Evolutionary conservation across 257 asterid species (phyloP).

Genomic region (Haberlea rhodopensis): DNA sequence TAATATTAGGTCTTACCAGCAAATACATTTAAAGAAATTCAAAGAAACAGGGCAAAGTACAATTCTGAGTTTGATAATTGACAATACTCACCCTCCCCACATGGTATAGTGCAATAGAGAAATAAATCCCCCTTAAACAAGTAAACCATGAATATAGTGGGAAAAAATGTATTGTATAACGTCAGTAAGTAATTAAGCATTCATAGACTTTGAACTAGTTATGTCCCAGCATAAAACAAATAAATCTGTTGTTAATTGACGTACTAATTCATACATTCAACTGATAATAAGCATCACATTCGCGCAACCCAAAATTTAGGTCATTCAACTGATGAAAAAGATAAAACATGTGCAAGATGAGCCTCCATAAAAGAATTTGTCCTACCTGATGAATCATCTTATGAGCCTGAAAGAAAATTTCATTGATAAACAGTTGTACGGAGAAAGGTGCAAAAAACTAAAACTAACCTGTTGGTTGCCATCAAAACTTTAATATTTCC

Average conservation of each 20-base stretch:
- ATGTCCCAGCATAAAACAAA: neutral
- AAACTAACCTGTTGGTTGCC: slow-evolving; percentile 88
- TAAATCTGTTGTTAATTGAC: neutral
- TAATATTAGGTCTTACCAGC: neutral
- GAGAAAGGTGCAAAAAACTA: slow-evolving; percentile 4
- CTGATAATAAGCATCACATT: neutral
- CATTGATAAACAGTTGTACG: neutral
- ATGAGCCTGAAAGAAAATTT: neutral
- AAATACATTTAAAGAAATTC: neutral
- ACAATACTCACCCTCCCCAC: neutral
- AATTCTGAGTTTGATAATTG: neutral
- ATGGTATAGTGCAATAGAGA: neutral
- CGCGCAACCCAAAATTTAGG: neutral
- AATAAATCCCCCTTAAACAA: neutral
- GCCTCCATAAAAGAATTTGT: neutral
- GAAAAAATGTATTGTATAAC: neutral
- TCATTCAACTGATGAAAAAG: neutral
- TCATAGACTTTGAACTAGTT: neutral
- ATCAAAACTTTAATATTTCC: slow-evolving; percentile 95
- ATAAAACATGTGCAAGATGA: neutral
- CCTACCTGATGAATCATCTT: slow-evolving; percentile 1
- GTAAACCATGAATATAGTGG: neutral
- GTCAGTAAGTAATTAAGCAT: neutral
- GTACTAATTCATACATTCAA: neutral
- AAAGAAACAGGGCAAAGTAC: neutral